Evolutionary conservation across 768 basidiomycete species (phyloP), one percentile per base, ranked within the genome.

Genomic region (Ramaria sp.): DNA sequence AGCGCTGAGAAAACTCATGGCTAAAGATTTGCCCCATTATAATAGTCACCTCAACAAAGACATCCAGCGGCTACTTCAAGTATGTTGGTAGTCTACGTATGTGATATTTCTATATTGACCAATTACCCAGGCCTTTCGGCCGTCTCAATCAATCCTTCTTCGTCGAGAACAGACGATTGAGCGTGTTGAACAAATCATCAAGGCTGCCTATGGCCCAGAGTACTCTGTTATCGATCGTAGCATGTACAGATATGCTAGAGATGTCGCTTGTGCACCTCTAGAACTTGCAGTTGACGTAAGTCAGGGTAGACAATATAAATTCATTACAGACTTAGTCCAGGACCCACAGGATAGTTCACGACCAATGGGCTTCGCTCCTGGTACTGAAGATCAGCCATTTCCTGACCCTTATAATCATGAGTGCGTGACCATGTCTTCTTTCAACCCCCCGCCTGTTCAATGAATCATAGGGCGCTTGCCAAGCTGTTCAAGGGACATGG

Each of bases 211-310:
- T 43, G 60, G 60, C 24, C n/a, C 39, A 10, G 41, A 44, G 1
- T 61, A 48, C 32, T 50, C 56, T 13, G 45, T 61, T 18, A 38
- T 45, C 20, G 52, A 61, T 32, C 32, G 60, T 9, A 56, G 58
- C 48, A 12, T 58, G 9, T 44, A 43, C 32, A 25, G n/a, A 32
- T 61, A 61, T 41, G 59, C 56, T 9, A 10, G 38, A 20, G 60
- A 59, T 39, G 18, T 59, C 16, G 36, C 43, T 3, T n/a, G 38
- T 9, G 34, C 42, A 8, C 60, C 60, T 4, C 37, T 57, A 9
- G 58, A 59, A 36, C 44, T 60, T 25, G 59, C 39, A 16, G 56
- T 59, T 20, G 27, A 50, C 10, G 60, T 59, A 45, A 34, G 47
- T 55, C 36, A n/a, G n/a, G n/a, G 59, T 60, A 52, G 41, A 28